These are phyloP conservation scores for Sporothrix sp. DNA, from an alignment of 2,329 filamentous ascomycete species.

Conservation along the genomic window DNA sequence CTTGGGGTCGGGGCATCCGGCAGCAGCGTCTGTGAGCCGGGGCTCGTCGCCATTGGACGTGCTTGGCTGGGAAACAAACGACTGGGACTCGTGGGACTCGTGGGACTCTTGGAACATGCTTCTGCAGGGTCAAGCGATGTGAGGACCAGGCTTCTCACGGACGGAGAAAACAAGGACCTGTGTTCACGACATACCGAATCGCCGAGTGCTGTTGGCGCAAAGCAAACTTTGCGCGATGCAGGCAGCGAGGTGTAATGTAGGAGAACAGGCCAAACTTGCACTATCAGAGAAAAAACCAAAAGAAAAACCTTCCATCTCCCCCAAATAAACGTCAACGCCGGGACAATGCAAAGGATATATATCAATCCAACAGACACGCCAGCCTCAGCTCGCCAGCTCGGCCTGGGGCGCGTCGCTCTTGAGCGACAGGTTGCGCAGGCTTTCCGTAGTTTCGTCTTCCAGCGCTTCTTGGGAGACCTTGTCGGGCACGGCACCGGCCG, in stretches of 20 bases:
- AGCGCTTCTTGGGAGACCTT: neutral
- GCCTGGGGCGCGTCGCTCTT: slow-evolving; percentile 15
- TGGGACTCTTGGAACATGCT: slow-evolving; percentile 16
- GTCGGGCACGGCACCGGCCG: slow-evolving; percentile 28
- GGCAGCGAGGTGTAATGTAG: too few species aligned
- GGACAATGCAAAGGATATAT: slow-evolving; percentile 9
- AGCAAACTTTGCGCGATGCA: too few species aligned
- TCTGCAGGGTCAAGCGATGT: neutral
- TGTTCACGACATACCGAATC: neutral
- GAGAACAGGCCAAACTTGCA: too few species aligned
- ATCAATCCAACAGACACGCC: neutral
- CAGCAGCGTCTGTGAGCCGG: neutral
- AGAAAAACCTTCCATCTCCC: neutral
- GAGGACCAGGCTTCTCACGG: too few species aligned
- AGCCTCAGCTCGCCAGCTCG: neutral
- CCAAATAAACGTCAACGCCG: neutral
- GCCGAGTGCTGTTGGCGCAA: neutral
- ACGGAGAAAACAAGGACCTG: neutral
- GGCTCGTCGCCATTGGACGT: neutral
- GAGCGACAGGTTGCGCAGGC: slow-evolving; percentile 29
- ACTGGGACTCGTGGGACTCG: slow-evolving; percentile 17
- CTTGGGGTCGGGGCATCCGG: neutral
- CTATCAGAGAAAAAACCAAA: neutral
- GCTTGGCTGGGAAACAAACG: slow-evolving; percentile 12
- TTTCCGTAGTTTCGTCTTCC: slow-evolving; percentile 13